Base-by-base conservation (phyloP, 2,329 filamentous ascomycete genomes). In the Fusarium sp. region DNA sequence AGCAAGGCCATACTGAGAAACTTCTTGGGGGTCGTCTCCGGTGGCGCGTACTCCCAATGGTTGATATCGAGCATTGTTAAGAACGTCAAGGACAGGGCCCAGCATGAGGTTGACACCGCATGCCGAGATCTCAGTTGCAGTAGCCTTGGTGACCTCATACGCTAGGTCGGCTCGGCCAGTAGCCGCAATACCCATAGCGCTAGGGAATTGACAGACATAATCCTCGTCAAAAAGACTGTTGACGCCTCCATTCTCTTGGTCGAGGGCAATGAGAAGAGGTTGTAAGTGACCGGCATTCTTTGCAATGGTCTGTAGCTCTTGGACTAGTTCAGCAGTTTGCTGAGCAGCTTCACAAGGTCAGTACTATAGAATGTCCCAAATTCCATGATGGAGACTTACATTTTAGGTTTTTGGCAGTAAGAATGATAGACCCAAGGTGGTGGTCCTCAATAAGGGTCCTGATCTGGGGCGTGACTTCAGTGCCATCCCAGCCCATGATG, bases 171-270 rank as follows among this genome's bases (percentile, higher is more conserved):
- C 90, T 13, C 91, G 94, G 25, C 94, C 93, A 7, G 94, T 94
- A 23, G 96, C 96, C n/a, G 95, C 94, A 65, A 98, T 87, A 14
- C 94, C 95, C 95, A 99, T 98, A 67, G 95, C 93, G 76, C 94
- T 97, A 11, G 96, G 96, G 73, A 97, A 99, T 78, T 98, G 96
- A 71, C 93, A 94, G 72, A 98, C 95, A 78, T 94, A 96, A 76
- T 96, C 93, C 74, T 97, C 94, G 78, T 98, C 95, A 76, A 97
- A 98, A 4, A 98, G 86, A 81, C 93, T 97, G 82, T 98, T 98
- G 79, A 98, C 95, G 5, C 95, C 94, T 69, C 96, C 96, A 88
- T 99, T 98, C 79, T 99, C 96, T 78, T 99, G 96, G 77, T 98
- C 96, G 39, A 98, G 84, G 41, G 92, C 94, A 74, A 99, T 98